Evolutionary conservation across 2,329 filamentous ascomycete genomes (phyloP).

Genomic region (Chaetoscypha palmicola): DNA sequence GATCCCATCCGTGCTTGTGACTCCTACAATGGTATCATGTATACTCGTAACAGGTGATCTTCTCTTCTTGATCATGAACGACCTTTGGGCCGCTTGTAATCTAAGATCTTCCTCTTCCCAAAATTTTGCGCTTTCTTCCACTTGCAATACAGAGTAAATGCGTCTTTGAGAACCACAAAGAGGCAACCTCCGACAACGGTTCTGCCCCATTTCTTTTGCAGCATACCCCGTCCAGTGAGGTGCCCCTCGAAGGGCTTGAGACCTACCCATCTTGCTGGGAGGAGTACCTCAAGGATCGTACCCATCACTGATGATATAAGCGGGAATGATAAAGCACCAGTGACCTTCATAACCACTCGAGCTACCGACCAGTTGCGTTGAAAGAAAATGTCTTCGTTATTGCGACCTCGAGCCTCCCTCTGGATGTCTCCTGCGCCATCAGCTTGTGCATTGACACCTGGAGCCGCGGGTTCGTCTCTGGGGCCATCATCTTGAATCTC

Average conservation of each 20-base stretch:
- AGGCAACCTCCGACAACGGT: conserved; percentile 83
- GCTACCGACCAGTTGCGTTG: conserved; percentile 39
- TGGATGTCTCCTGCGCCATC: neutral
- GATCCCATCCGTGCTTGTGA: no score
- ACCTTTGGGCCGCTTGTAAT: conserved; percentile 18
- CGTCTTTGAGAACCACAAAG: conserved; percentile 76
- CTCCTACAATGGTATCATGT: neutral
- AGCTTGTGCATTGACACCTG: conserved; percentile 1
- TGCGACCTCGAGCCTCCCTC: neutral
- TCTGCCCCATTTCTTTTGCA: conserved; percentile 82
- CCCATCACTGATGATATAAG: conserved; percentile 73
- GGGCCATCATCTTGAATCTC: neutral
- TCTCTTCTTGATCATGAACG: neutral
- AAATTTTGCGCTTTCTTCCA: conserved; percentile 53
- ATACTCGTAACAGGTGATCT: neutral
- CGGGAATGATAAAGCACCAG: conserved; percentile 73
- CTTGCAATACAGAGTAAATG: conserved; percentile 54
- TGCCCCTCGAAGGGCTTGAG: neutral
- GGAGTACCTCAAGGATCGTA: conserved; percentile 58
- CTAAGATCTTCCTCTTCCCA: conserved; percentile 42
- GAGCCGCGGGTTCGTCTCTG: neutral
- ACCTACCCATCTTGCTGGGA: conserved; percentile 62
- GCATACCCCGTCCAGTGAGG: conserved; percentile 38
- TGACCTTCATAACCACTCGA: conserved; percentile 50
- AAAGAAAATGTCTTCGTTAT: conserved; percentile 18